Percentiles rank a stretch among this genome's conserved stretches.
Conservation (phyloP, 495 filamentous ascomycete genomes). For the Lasiosphaeria miniovina region DNA sequence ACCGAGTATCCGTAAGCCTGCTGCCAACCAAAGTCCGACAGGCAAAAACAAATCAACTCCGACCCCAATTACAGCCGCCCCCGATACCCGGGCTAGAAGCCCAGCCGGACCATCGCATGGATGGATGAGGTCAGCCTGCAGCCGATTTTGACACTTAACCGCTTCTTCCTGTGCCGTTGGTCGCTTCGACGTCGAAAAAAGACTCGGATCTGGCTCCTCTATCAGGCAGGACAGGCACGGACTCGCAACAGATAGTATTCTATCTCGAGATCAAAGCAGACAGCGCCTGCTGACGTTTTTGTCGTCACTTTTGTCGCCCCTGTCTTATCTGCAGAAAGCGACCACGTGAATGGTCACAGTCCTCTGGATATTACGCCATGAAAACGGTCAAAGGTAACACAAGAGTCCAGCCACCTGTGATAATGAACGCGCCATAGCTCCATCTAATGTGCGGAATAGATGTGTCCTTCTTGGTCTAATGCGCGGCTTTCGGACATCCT, state of each 20-base stretch:
- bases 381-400: conserved; percentile 20
- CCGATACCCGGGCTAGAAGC: conserved; percentile 10
- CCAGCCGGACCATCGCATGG: background rate
- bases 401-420: conserved; percentile 1
- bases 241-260: background rate
- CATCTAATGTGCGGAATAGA: background rate
- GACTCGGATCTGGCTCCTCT: background rate
- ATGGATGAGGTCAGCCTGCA: conserved; percentile 26
- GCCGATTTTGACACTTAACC: conserved; percentile 3
- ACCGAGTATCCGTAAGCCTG: background rate
- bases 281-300: background rate
- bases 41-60: background rate
- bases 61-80: conserved; percentile 1
- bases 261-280: background rate
- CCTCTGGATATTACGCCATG: conserved; percentile 15
- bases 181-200: background rate
- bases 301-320: background rate
- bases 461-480: conserved; percentile 4
- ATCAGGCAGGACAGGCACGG: background rate
- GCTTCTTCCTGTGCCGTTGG: conserved; percentile 6
- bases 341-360: conserved; percentile 21
- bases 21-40: background rate
- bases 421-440: conserved; percentile 5
- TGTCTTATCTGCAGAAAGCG: conserved; percentile 6
- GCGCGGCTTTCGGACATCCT: background rate